These are phyloP conservation scores for Apophysomyces sp. DNA, from an alignment of 371 early-diverging fungal genomes.

Conservation along the genomic window DNA sequence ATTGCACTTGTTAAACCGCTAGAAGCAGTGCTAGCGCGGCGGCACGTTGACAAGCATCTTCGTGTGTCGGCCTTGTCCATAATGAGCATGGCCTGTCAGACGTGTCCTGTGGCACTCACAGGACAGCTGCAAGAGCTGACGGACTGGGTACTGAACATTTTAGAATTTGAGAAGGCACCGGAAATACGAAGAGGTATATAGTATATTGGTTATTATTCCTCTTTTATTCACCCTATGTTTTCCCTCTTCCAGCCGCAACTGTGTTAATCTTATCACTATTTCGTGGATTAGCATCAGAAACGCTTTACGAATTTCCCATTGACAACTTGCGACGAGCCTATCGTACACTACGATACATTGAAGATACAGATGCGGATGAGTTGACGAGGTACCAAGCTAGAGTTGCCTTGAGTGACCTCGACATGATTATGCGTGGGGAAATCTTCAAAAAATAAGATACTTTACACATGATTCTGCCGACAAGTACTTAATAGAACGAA, in stretches of 20 bases:
- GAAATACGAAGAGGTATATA: conserved; percentile 66
- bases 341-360: conserved; percentile 60
- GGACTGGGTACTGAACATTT: conserved; percentile 64
- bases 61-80: conserved; percentile 73
- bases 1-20: conserved; percentile 65
- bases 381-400: conserved; percentile 66
- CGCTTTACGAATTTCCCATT: conserved; percentile 56
- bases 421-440: conserved; percentile 54
- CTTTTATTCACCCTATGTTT: not conserved
- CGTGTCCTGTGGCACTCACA: conserved; percentile 67
- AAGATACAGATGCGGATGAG: conserved; percentile 67
- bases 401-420: conserved; percentile 63
- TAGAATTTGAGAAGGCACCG: conserved; percentile 60
- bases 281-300: conserved; percentile 61
- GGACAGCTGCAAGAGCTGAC: conserved; percentile 64
- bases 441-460: conserved; percentile 26
- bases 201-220: not conserved
- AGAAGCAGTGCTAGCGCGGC: conserved; percentile 57
- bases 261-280: conserved; percentile 68
- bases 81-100: conserved; percentile 72
- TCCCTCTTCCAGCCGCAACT: conserved; percentile 52
- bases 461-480: too few relatives aligned
- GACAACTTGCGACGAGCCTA: conserved; percentile 58
- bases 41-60: conserved; percentile 36
- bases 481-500: too few relatives aligned